Base-by-base conservation (phyloP, 2,329 filamentous ascomycete species). In the Cladobotryum protrusum region DNA sequence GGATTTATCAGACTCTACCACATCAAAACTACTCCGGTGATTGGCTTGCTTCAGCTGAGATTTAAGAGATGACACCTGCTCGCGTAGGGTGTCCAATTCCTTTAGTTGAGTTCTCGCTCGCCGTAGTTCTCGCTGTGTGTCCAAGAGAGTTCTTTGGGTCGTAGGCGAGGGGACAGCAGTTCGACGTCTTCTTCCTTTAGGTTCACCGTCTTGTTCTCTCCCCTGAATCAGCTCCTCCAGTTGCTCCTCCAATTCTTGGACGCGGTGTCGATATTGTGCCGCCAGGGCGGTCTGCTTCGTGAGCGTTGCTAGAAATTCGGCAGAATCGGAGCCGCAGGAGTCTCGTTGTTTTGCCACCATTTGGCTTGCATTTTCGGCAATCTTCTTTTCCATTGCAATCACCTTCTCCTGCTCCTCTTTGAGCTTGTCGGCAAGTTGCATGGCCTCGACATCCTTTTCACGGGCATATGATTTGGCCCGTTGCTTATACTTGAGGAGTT, bases 401-500 rank as follows among this genome's bases (percentile, higher is more conserved):
- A 85, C 81, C 61, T 79, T 85, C 54, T 78, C 75, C 56, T 85
- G 82, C 62, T 89, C 86, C 52, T 86, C 80, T 52, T 78, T 78
- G 34, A 92, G 75, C 58, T 82, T 79, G 52, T 82, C 78, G 18
- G 77, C 75, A 45, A 91, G 68, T 49, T 86, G 77, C 20, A 79
- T 76, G 18, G 85, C 83, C 64, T 90, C 84, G 15, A 75, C 73
- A 61, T 92, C 87, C 66, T 90, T 91, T 68, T 85, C 81, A 63
- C 85, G 83, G 40, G 87, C 87, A 61, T 85, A 91, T 49, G 83
- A 85, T 68, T 88, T 91, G 50, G 87, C 86, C 54, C 89, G 74
- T 62, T 87, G 81, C 71, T 90, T 89, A 73, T 90, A 91, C 62
- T 81, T 82, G 62, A 91, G 78, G 61, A 92, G 74, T 69, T 86